phyloP scores from a whole-genome alignment of 2,329 filamentous ascomycete genomes.

The Nemania serpens region DNA sequence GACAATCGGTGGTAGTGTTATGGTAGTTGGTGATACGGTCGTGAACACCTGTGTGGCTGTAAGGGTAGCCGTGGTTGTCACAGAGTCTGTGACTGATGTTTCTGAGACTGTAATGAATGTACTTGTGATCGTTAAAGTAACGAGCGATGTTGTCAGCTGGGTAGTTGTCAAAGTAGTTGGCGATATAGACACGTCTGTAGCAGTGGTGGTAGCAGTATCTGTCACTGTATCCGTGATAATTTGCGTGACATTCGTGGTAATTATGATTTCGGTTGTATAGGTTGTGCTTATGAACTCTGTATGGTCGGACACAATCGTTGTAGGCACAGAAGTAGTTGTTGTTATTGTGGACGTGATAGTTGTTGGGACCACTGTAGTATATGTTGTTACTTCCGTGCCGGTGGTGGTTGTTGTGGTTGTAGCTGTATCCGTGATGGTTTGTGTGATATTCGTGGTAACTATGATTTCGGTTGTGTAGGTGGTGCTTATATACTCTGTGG shows the following conservation, averaged over 20 bases:
- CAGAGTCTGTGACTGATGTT: conserved; percentile 39
- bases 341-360: conserved; percentile 31
- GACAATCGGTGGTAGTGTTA: conserved; percentile 26
- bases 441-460: conserved; percentile 29
- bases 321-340: conserved; percentile 32
- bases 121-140: conserved; percentile 36
- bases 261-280: conserved; percentile 30
- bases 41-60: conserved; percentile 37
- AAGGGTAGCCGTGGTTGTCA: conserved; percentile 39
- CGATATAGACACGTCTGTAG: conserved; percentile 14
- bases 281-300: conserved; percentile 33
- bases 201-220: conserved; percentile 16
- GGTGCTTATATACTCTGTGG: conserved; percentile 32
- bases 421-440: conserved; percentile 19
- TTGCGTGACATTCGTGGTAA: conserved; percentile 29
- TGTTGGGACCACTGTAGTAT: conserved; percentile 32
- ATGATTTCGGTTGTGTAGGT: conserved; percentile 31
- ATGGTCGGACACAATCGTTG: conserved; percentile 29
- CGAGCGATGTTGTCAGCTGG: conserved; percentile 33
- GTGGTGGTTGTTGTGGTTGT: conserved; percentile 19
- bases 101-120: conserved; percentile 38
- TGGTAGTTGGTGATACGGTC: conserved; percentile 33
- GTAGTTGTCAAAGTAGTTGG: conserved; percentile 36
- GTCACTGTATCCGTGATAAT: conserved; percentile 22
- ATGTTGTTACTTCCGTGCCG: conserved; percentile 25